These are phyloP conservation scores for Pseudonitzschia pungens DNA, from an alignment of 108 stramenopile genomes.

Conservation along the genomic window DNA sequence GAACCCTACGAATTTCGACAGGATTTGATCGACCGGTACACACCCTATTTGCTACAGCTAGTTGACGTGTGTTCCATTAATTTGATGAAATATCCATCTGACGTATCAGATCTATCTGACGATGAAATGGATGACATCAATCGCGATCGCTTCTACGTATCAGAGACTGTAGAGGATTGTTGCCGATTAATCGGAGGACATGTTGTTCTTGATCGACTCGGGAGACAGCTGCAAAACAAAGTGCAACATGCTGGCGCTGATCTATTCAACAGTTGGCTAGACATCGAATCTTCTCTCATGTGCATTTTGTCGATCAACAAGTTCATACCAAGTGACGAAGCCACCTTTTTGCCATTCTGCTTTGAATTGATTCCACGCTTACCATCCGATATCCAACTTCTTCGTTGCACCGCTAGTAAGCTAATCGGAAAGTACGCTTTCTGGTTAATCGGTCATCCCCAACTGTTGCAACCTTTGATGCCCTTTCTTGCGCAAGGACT, in stretches of 20 bases:
- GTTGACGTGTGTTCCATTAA: constrained; percentile 55
- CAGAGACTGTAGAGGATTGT: constrained; percentile 87
- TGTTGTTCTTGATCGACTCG: constrained; percentile 56
- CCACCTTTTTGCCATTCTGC: constrained; percentile 63
- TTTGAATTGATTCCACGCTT: constrained; percentile 75
- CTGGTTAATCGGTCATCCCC: constrained; percentile 79
- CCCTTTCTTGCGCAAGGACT: constrained; percentile 84
- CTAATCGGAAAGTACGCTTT: constrained; percentile 84
- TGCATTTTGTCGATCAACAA: constrained; percentile 64
- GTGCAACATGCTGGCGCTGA: constrained; percentile 34
- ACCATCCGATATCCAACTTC: constrained; percentile 52
- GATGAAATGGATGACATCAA: constrained; percentile 80
- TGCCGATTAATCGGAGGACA: constrained; percentile 82
- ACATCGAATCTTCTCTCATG: constrained; percentile 82
- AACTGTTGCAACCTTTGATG: constrained; percentile 70
- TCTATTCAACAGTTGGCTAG: constrained; percentile 61
- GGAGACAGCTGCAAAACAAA: constrained; percentile 51
- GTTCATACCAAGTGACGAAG: constrained; percentile 82
- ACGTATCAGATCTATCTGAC: constrained; percentile 58
- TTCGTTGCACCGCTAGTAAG: constrained; percentile 76
- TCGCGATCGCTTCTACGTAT: constrained; percentile 71
- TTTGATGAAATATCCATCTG: constrained; percentile 67
- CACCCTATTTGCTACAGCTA: constrained; percentile 56
- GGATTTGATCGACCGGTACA: constrained; percentile 72
- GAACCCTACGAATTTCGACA: constrained; percentile 83